Evolutionary conservation across 2,329 filamentous ascomycete genomes (phyloP).

Genomic region (Saccharata proteae): DNA sequence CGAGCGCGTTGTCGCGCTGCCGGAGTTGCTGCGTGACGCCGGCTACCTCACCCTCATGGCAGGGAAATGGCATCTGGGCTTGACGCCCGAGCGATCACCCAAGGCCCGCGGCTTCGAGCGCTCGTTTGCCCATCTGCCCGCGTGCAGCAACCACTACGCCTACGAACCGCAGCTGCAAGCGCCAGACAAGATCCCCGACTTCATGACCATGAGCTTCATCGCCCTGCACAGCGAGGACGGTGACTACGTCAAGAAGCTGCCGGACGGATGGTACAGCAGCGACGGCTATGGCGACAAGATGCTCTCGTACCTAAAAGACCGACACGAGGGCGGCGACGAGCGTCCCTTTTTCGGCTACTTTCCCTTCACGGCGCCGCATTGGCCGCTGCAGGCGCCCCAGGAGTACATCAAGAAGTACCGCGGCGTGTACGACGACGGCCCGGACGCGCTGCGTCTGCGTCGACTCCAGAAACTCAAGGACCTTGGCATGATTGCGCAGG

Average conservation of each 20-base stretch:
- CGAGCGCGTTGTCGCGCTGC: conserved; percentile 43
- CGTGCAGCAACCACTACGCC: conserved; percentile 37
- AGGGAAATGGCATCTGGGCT: conserved; percentile 52
- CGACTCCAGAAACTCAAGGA: conserved; percentile 45
- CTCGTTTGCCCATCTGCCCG: conserved; percentile 46
- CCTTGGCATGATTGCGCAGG: conserved; percentile 41
- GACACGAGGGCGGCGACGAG: conserved; percentile 22
- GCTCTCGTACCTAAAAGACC: conserved; percentile 24
- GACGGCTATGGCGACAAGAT: conserved; percentile 29
- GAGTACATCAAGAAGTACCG: conserved; percentile 45
- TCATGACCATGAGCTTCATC: conserved; percentile 31
- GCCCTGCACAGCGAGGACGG: conserved; percentile 28
- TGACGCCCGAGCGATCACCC: conserved; percentile 45
- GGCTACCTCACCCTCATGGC: conserved; percentile 50
- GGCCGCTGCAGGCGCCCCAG: conserved; percentile 48
- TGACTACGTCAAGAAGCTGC: conserved; percentile 26
- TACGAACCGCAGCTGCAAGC: conserved; percentile 35
- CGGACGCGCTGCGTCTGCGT: conserved; percentile 41
- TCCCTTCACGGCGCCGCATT: conserved; percentile 51
- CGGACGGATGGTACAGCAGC: conserved; percentile 24
- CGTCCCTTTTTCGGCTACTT: conserved; percentile 48
- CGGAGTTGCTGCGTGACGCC: conserved; percentile 45
- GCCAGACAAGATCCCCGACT: conserved; percentile 23
- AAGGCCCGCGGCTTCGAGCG: conserved; percentile 46
- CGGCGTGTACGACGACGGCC: conserved; percentile 49